phyloP scores from a whole-genome alignment of 805 yeast species.

The Teunomyces lycoperdinae region DNA sequence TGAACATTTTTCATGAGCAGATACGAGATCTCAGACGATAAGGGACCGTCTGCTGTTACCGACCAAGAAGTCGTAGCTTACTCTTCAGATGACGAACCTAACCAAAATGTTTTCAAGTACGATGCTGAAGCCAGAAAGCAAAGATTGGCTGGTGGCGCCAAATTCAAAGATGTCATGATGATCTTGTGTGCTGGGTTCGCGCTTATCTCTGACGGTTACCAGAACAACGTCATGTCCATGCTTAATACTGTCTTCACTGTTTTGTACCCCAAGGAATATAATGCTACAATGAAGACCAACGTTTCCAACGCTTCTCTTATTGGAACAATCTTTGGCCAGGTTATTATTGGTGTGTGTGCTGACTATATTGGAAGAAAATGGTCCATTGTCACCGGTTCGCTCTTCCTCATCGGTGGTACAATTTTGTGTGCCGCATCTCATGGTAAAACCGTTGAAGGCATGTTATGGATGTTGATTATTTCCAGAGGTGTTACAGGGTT shows the following conservation, averaged over 20 bases:
- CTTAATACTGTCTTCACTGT: constrained; percentile 53
- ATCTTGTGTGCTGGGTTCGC: constrained; percentile 73
- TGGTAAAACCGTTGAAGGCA: constrained; percentile 55
- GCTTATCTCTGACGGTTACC: constrained; percentile 74
- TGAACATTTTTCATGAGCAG: not conserved
- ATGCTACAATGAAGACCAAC: constrained; percentile 50
- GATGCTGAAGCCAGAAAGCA: constrained; percentile 29
- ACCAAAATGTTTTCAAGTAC: constrained; percentile 22
- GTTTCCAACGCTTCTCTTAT: constrained; percentile 69
- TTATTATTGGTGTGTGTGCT: constrained; percentile 60
- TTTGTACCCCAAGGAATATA: constrained; percentile 44
- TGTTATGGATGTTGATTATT: constrained; percentile 78
- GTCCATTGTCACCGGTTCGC: constrained; percentile 65
- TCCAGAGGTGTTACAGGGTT: constrained; percentile 73
- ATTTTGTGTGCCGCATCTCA: constrained; percentile 68
- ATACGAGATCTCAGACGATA: not conserved
- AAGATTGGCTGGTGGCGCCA: constrained; percentile 26
- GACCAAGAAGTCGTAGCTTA: not conserved
- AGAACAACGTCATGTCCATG: constrained; percentile 73
- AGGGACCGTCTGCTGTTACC: not conserved
- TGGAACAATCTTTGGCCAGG: constrained; percentile 70
- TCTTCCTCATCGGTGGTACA: constrained; percentile 61
- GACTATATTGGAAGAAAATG: constrained; percentile 68
- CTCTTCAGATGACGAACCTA: constrained; percentile 1
- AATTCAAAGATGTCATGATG: constrained; percentile 33